phyloP scores from a whole-genome alignment of 106 monocot genomes.

The Platanthera guangdongensis region DNA sequence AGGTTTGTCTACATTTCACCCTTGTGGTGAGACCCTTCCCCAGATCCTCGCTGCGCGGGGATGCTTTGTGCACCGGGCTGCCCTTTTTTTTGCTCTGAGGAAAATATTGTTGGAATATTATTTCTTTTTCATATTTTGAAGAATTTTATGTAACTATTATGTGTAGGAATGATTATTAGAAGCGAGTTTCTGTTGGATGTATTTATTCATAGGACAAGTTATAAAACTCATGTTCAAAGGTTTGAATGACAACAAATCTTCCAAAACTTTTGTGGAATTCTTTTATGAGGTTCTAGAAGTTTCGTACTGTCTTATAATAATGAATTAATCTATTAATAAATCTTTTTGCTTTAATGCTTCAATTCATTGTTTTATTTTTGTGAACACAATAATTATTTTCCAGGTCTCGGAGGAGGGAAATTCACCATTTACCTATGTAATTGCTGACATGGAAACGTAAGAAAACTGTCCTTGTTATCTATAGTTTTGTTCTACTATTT shows the following conservation, averaged over 20 bases:
- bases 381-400: conserved; percentile 15
- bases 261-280: background rate
- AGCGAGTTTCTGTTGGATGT: background rate
- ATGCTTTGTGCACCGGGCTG: no score
- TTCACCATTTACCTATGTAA: conserved; percentile 92
- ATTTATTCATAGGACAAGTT: background rate
- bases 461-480: conserved; percentile 11
- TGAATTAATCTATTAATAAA: background rate
- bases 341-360: background rate
- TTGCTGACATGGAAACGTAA: conserved; percentile 92
- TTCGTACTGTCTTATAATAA: background rate
- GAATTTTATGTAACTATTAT: background rate
- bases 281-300: background rate
- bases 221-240: background rate
- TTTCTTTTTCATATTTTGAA: background rate
- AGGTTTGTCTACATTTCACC: no score
- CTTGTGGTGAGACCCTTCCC: no score
- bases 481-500: background rate
- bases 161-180: background rate
- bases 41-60: no score
- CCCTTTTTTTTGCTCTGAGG: no score
- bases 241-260: background rate
- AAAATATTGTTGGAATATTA: background rate
- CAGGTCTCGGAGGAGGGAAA: conserved; percentile 77
- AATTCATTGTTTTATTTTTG: background rate